phyloP scores from a whole-genome alignment of 139 green algal genomes.

The Tetradesmus lagerheimii region DNA sequence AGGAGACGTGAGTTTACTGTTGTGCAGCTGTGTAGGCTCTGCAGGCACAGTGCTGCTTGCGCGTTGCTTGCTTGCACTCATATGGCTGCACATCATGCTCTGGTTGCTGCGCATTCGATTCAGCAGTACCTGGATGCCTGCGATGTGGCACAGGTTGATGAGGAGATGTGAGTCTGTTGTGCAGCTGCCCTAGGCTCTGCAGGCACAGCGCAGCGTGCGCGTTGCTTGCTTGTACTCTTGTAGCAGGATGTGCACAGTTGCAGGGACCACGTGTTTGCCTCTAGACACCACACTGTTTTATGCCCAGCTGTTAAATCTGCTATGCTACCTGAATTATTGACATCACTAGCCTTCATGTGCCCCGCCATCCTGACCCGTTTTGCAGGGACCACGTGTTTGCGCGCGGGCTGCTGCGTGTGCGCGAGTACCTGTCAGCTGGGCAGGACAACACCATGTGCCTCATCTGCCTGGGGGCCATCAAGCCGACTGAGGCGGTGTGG shows the following conservation, averaged over 20 bases:
- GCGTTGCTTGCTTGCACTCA: neutral
- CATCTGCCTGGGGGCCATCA: conserved; percentile 73
- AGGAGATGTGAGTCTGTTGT: conserved; percentile 17
- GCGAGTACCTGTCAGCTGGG: conserved; percentile 62
- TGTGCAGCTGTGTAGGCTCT: too few species aligned
- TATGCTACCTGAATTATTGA: too few species aligned
- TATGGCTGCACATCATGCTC: neutral
- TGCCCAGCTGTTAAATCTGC: too few species aligned
- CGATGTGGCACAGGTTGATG: conserved; percentile 38
- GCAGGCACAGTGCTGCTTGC: too few species aligned
- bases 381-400: conserved; percentile 57
- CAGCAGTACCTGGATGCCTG: conserved; percentile 54
- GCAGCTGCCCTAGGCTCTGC: too few species aligned
- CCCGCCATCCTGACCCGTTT: too few species aligned
- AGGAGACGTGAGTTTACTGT: conserved; percentile 19
- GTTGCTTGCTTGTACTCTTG: neutral
- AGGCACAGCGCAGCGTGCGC: too few species aligned
- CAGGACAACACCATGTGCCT: conserved; percentile 67
- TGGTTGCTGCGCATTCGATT: neutral
- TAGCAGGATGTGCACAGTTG: neutral
- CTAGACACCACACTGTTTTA: too few species aligned
- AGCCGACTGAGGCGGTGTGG: conserved; percentile 74
- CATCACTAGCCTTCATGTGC: too few species aligned
- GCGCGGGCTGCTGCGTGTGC: conserved; percentile 62
- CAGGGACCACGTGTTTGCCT: too few species aligned